Conservation (phyloP, 1,139 yeast genomes). For the Saccharomycopsis hybrid region DNA sequence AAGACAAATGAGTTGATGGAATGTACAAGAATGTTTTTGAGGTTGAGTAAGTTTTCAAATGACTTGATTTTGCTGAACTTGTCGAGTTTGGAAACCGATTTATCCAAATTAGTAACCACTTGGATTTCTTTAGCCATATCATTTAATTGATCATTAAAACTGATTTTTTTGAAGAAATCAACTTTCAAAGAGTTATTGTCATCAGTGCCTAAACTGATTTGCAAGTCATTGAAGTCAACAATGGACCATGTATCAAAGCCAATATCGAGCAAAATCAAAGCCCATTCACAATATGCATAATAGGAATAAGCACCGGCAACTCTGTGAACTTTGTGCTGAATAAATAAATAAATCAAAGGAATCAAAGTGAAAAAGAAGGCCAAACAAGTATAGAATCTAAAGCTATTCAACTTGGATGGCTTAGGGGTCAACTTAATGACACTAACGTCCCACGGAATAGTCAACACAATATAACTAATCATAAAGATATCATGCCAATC, state of each 20-base stretch:
- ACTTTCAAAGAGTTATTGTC: conserved; percentile 14
- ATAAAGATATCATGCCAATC: conserved; percentile 94
- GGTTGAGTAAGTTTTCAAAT: conserved; percentile 26
- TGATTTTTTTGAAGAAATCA: conserved; percentile 17
- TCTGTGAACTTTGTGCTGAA: conserved; percentile 85
- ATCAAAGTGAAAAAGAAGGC: conserved; percentile 64
- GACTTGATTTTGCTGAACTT: conserved; percentile 15
- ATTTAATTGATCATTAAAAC: conserved; percentile 16
- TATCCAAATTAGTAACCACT: conserved; percentile 18
- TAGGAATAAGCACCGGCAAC: conserved; percentile 91
- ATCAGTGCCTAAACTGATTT: conserved; percentile 30
- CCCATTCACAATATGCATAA: conserved; percentile 95
- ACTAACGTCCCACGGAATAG: conserved; percentile 84
- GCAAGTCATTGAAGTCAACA: conserved; percentile 56
- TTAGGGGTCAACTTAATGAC: conserved; percentile 52
- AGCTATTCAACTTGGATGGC: conserved; percentile 40
- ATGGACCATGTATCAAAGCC: conserved; percentile 79
- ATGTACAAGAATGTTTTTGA: conserved; percentile 40
- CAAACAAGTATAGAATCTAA: conserved; percentile 48
- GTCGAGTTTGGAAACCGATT: conserved; percentile 17
- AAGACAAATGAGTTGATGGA: conserved; percentile 59
- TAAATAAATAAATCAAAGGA: conserved; percentile 83
- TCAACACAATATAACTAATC: conserved; percentile 81
- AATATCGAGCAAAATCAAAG: conserved; percentile 73
- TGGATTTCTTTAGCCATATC: conserved; percentile 17